phyloP scores from a whole-genome alignment of 2,329 filamentous ascomycete genomes.

The Juglanconis sp. region DNA sequence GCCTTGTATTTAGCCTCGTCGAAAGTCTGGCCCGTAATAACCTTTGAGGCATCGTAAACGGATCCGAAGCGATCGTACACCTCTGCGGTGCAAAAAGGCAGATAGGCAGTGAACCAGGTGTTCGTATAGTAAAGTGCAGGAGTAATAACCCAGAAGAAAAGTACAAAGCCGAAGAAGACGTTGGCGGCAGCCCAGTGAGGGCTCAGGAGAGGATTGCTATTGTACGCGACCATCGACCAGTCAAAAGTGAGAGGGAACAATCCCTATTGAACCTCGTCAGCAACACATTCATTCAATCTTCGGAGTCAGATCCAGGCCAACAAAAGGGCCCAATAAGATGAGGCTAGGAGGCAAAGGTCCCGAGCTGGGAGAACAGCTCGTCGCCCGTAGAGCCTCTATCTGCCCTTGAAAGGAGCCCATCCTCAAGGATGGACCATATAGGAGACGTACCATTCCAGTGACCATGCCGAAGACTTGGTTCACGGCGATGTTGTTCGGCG shows the following conservation, averaged over 20 bases:
- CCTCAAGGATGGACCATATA: neutral
- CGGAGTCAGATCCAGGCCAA: no score
- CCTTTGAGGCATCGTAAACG: slow-evolving; percentile 44
- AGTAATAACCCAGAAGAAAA: slow-evolving; percentile 48
- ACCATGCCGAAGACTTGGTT: slow-evolving; percentile 65
- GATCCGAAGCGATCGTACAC: slow-evolving; percentile 52
- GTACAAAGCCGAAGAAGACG: slow-evolving; percentile 36
- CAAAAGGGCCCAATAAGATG: no score
- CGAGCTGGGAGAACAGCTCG: no score
- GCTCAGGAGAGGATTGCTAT: slow-evolving; percentile 37
- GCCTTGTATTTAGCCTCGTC: slow-evolving; percentile 45
- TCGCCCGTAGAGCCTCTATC: no score
- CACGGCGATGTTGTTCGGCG: slow-evolving; percentile 56
- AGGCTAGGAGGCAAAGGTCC: no score
- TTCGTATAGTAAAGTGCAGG: slow-evolving; percentile 45
- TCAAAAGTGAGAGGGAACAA: slow-evolving; percentile 65
- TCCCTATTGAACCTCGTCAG: slow-evolving; percentile 27
- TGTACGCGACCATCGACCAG: slow-evolving; percentile 49
- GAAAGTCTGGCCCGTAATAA: slow-evolving; percentile 44
- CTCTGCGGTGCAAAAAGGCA: slow-evolving; percentile 50
- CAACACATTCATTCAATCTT: no score
- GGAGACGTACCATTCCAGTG: slow-evolving; percentile 44
- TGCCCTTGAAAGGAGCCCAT: no score
- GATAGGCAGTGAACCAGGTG: slow-evolving; percentile 48
- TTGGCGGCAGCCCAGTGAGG: slow-evolving; percentile 46